These are phyloP conservation scores for Raphanus hybrid DNA, from an alignment of 441 rosid genomes.

Conservation along the genomic window DNA sequence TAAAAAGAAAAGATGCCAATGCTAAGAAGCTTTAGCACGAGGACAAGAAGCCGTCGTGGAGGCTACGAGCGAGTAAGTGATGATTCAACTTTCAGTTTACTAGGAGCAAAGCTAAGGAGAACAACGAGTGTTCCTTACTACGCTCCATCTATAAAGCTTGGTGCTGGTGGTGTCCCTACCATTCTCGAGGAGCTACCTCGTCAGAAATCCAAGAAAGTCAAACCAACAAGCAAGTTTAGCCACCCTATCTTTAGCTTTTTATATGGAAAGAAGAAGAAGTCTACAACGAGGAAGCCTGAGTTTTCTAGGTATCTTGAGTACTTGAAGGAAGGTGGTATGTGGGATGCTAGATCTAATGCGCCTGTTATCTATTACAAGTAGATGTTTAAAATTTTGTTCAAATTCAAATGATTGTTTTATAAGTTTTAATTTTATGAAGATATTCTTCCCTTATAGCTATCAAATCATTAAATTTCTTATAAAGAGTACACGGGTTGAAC, in stretches of 20 bases:
- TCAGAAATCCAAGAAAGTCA: constrained; percentile 38
- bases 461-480: constrained; percentile 4
- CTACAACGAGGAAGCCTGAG: constrained; percentile 69
- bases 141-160: constrained; percentile 43
- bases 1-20: constrained; percentile 40
- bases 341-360: constrained; percentile 55
- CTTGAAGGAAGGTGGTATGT: constrained; percentile 73
- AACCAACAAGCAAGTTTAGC: constrained; percentile 50
- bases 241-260: constrained; percentile 73
- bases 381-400: background rate
- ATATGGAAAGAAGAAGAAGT: constrained; percentile 35
- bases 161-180: constrained; percentile 36
- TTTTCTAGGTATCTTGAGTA: constrained; percentile 76
- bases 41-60: constrained; percentile 52
- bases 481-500: background rate
- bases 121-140: constrained; percentile 53
- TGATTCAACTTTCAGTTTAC: constrained; percentile 44
- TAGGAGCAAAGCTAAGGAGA: constrained; percentile 57
- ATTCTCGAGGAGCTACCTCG: constrained; percentile 44
- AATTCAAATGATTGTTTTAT: background rate
- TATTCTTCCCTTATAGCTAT: constrained; percentile 10
- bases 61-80: constrained; percentile 55
- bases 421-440: background rate
- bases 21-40: constrained; percentile 73
- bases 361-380: constrained; percentile 58